These are phyloP conservation scores for Rhizoclosmatium sp. DNA, from an alignment of 192 early-diverging fungal species.

Conservation along the genomic window DNA sequence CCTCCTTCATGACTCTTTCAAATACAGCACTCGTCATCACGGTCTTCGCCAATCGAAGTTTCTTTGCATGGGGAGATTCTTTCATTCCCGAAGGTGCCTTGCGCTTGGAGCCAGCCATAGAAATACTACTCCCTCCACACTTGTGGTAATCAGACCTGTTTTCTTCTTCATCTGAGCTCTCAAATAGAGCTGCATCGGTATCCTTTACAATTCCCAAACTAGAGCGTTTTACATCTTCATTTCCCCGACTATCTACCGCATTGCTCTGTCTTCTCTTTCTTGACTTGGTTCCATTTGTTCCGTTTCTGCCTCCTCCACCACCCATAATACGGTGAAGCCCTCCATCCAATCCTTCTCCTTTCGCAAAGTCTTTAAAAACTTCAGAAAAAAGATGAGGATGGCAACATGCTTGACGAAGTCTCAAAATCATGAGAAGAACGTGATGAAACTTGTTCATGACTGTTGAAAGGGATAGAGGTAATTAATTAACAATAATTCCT, in stretches of 20 bases:
- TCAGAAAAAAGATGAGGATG: conserved; percentile 15
- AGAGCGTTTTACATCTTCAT: background rate
- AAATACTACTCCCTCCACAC: too few species aligned
- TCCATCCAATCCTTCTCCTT: background rate
- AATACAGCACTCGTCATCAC: conserved; percentile 7
- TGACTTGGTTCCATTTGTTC: background rate
- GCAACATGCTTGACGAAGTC: conserved; percentile 31
- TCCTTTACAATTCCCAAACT: too few species aligned
- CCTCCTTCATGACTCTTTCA: background rate
- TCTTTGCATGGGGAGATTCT: background rate
- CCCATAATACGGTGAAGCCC: background rate
- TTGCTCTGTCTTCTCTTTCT: background rate
- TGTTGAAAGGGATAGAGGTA: background rate
- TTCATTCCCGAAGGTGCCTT: too few species aligned
- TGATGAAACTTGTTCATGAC: conserved; percentile 49
- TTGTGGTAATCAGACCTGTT: too few species aligned
- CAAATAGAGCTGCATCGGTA: too few species aligned
- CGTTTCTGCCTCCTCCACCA: conserved; percentile 5
- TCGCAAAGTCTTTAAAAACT: background rate
- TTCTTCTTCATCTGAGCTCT: too few species aligned
- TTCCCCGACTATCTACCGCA: background rate
- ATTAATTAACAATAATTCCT: background rate
- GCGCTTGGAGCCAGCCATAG: too few species aligned
- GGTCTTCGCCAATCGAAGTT: background rate
- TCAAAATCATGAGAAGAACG: conserved; percentile 38